These are phyloP conservation scores for Hyphopichia buzzinii DNA, from an alignment of 1,139 yeast genomes.

Conservation along the genomic window DNA sequence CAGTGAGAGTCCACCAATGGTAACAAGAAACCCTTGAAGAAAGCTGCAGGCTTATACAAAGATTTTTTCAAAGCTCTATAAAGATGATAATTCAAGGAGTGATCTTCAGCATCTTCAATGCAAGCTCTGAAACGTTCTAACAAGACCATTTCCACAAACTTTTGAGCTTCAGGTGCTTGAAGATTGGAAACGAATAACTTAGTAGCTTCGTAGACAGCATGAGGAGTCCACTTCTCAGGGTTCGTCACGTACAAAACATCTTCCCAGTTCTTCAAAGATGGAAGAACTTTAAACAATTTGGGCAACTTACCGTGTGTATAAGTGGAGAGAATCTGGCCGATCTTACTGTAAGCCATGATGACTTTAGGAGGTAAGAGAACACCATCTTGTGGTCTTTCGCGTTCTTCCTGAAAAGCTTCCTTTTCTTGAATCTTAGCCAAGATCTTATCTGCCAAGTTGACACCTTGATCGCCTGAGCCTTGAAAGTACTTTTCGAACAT, in stretches of 20 bases:
- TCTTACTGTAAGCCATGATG: constrained; percentile 88
- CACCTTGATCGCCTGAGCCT: constrained; percentile 39
- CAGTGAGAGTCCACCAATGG: constrained; percentile 86
- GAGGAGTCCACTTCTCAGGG: constrained; percentile 95
- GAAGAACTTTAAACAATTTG: constrained; percentile 89
- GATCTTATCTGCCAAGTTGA: constrained; percentile 86
- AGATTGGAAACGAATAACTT: constrained; percentile 88
- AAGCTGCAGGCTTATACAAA: constrained; percentile 94
- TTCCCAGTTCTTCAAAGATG: constrained; percentile 91
- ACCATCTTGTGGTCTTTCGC: constrained; percentile 37
- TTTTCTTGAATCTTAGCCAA: constrained; percentile 84
- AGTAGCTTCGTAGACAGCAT: constrained; percentile 93
- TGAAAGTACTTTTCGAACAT: constrained; percentile 67
- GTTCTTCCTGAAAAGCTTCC: constrained; percentile 38
- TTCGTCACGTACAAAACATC: constrained; percentile 90
- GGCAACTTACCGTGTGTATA: constrained; percentile 97
- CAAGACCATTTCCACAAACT: constrained; percentile 70
- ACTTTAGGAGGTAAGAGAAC: constrained; percentile 94
- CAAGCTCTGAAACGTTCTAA: constrained; percentile 82
- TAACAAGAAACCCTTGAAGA: constrained; percentile 91
- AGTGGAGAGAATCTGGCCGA: constrained; percentile 83
- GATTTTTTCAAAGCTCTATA: constrained; percentile 91
- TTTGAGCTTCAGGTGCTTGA: constrained; percentile 84
- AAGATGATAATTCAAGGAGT: constrained; percentile 79
- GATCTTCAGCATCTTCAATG: constrained; percentile 73